phyloP scores from a whole-genome alignment of 768 basidiomycete species.

The Leucogyrophana mollusca region DNA sequence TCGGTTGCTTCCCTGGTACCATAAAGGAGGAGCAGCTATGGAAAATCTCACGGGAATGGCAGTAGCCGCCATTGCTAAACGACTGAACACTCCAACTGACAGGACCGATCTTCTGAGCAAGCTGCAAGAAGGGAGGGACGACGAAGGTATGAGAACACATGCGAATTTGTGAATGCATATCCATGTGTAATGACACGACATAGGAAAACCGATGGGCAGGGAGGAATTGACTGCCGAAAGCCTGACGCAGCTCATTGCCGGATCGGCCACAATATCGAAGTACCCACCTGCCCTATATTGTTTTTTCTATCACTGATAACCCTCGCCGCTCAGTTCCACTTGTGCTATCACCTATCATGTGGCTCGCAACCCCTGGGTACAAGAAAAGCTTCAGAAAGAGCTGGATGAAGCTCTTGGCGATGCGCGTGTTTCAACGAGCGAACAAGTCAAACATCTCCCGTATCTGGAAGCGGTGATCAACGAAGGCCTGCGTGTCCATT shows the following conservation, averaged over 20 bases:
- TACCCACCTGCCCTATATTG: conserved; percentile 23
- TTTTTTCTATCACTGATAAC: conserved; percentile 3
- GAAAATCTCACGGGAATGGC: conserved; percentile 76
- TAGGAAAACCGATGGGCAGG: conserved; percentile 77
- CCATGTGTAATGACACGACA: no score
- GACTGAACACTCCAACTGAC: conserved; percentile 67
- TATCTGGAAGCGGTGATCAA: conserved; percentile 88
- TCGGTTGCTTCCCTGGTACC: conserved; percentile 74
- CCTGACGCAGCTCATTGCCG: conserved; percentile 82
- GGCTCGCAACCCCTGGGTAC: conserved; percentile 60
- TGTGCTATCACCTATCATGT: conserved; percentile 89
- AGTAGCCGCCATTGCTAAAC: conserved; percentile 75
- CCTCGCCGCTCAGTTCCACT: conserved; percentile 56
- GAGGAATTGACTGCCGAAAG: conserved; percentile 89
- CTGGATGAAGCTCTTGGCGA: conserved; percentile 60
- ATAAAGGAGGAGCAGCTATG: conserved; percentile 64
- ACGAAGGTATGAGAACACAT: conserved; percentile 33
- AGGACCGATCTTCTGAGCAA: conserved; percentile 80
- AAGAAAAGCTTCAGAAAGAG: conserved; percentile 74
- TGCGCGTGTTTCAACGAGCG: conserved; percentile 60
- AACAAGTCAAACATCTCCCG: conserved; percentile 69
- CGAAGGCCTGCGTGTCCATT: conserved; percentile 82
- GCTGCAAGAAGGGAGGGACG: conserved; percentile 75
- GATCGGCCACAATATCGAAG: conserved; percentile 94
- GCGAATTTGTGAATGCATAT: no score